Conservation (phyloP, 768 basidiomycete species). For the Ephemerocybe angulata region DNA sequence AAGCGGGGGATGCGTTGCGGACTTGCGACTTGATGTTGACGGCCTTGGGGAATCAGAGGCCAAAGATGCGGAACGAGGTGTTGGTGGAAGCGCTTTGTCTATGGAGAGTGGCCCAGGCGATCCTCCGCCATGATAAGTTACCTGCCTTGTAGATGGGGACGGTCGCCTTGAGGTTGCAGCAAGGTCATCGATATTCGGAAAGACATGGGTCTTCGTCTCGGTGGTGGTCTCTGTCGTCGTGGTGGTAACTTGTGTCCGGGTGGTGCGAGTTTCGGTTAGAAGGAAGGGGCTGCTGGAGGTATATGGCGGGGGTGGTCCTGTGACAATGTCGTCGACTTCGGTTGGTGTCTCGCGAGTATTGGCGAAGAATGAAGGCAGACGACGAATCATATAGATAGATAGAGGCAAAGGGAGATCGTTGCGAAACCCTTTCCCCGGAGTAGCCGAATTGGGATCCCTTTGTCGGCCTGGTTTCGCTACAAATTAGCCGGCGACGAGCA, state of each 20-base stretch:
- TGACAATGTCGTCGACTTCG: background rate
- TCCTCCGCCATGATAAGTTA: constrained; percentile 2
- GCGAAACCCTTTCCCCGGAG: background rate
- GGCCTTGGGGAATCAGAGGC: constrained; percentile 12
- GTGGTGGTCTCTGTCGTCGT: constrained; percentile 35
- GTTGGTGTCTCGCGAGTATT: background rate
- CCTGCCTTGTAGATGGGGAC: background rate
- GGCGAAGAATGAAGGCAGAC: constrained; percentile 1
- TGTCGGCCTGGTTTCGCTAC: background rate
- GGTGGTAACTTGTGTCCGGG: constrained; percentile 43
- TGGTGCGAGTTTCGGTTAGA: constrained; percentile 45
- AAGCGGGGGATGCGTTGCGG: background rate
- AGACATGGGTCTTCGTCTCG: constrained; percentile 55
- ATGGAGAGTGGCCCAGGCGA: constrained; percentile 4
- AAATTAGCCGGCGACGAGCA: background rate
- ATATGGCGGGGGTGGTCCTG: constrained; percentile 16
- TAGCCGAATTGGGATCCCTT: background rate
- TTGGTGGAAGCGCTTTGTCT: constrained; percentile 23
- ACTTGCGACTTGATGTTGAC: constrained; percentile 12
- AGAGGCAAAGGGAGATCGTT: background rate
- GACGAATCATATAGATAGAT: background rate
- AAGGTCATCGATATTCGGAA: background rate
- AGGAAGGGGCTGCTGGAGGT: constrained; percentile 27
- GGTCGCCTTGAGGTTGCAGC: background rate
- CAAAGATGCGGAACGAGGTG: constrained; percentile 11